phyloP scores from a whole-genome alignment of 2,329 filamentous ascomycete species.

The Fonsecaea pugnacius region DNA sequence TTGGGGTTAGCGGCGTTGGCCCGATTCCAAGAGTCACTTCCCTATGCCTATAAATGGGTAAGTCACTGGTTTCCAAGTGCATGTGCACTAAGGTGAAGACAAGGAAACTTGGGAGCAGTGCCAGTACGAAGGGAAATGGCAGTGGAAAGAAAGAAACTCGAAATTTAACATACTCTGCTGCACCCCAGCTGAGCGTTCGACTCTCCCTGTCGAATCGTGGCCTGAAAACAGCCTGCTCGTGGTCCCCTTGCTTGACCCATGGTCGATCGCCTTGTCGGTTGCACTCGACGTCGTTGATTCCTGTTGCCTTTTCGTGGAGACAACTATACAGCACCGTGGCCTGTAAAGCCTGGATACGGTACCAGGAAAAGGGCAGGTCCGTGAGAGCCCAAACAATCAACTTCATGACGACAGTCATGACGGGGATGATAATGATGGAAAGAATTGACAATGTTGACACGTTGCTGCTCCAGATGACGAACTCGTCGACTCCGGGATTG shows the following conservation, averaged over 20 bases:
- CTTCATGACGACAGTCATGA: slow-evolving; percentile 11
- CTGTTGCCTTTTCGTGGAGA: slow-evolving; percentile 14
- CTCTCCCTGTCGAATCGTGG: slow-evolving; percentile 14
- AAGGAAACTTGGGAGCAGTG: neutral
- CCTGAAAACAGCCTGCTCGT: slow-evolving; percentile 13
- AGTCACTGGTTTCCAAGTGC: neutral
- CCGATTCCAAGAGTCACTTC: slow-evolving; percentile 8
- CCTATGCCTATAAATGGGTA: slow-evolving; percentile 1
- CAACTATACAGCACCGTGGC: slow-evolving; percentile 18
- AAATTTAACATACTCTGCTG: slow-evolving; percentile 6
- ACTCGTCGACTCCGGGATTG: slow-evolving; percentile 8
- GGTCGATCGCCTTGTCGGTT: slow-evolving; percentile 6
- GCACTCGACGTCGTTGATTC: neutral
- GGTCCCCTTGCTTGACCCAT: slow-evolving; percentile 9
- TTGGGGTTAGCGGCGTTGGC: slow-evolving; percentile 1
- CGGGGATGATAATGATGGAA: slow-evolving; percentile 11
- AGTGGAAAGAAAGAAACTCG: neutral
- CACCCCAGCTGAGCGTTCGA: slow-evolving; percentile 15
- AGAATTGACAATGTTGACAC: slow-evolving; percentile 15
- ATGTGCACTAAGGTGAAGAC: neutral
- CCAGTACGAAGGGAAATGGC: neutral
- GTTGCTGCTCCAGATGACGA: slow-evolving; percentile 17
- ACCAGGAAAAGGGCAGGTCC: slow-evolving; percentile 17
- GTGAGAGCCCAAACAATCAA: slow-evolving; percentile 10
- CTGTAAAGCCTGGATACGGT: slow-evolving; percentile 17